Evolutionary conservation across 2,329 filamentous ascomycete species (phyloP).

Genomic region (Tothia fuscella): DNA sequence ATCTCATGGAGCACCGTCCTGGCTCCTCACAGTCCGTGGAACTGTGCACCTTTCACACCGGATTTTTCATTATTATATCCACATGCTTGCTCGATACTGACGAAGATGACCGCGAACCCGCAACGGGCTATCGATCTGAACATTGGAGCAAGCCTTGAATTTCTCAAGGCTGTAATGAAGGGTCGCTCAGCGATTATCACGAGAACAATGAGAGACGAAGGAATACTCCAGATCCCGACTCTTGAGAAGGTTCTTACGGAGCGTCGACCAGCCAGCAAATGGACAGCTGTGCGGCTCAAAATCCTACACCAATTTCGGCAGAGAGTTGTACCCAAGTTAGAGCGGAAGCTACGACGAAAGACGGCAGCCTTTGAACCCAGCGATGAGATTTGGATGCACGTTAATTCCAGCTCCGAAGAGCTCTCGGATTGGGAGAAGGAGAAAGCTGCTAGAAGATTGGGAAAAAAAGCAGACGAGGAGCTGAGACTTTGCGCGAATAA

Average conservation of each 20-base stretch:
- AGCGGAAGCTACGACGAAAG: constrained; percentile 26
- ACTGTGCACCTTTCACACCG: constrained; percentile 55
- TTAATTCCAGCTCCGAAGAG: constrained; percentile 26
- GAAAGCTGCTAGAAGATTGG: background rate
- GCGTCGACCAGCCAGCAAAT: constrained; percentile 46
- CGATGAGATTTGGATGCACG: constrained; percentile 44
- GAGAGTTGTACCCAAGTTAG: constrained; percentile 34
- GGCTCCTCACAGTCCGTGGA: constrained; percentile 39
- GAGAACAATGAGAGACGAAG: constrained; percentile 41
- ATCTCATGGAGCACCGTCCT: constrained; percentile 27
- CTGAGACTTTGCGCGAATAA: no score
- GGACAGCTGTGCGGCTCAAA: constrained; percentile 44
- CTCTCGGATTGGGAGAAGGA: constrained; percentile 16
- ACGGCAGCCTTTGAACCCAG: constrained; percentile 24
- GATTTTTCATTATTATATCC: constrained; percentile 56
- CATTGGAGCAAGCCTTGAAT: constrained; percentile 50
- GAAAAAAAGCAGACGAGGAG: no score
- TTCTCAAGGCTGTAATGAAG: constrained; percentile 42
- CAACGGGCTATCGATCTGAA: constrained; percentile 51
- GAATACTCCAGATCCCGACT: constrained; percentile 34
- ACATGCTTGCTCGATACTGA: constrained; percentile 42
- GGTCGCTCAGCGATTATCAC: constrained; percentile 36
- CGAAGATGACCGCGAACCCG: constrained; percentile 54
- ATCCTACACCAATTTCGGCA: constrained; percentile 47
- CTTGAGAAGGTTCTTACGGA: constrained; percentile 38